Conservation (phyloP, 2,329 filamentous ascomycete species). For the Chaetomiaceae sp. region DNA sequence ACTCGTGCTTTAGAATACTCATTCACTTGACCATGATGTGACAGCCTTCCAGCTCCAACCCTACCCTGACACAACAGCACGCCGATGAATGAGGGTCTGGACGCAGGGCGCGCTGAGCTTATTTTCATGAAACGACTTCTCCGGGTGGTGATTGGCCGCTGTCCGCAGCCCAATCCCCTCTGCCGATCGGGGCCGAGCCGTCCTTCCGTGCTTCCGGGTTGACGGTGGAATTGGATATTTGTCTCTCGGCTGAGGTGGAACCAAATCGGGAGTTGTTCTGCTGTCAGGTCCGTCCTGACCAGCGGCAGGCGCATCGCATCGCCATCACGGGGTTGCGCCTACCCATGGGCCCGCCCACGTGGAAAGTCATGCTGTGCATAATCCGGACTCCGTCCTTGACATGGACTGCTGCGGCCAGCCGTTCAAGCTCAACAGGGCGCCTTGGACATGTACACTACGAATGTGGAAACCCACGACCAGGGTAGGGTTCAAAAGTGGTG, state of each 20-base stretch:
- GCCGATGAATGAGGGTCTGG: too few species aligned
- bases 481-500: slow-evolving; percentile 14
- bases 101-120: too few species aligned
- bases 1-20: too few species aligned
- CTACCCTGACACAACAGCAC: too few species aligned
- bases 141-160: slow-evolving; percentile 1
- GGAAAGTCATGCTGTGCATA: too few species aligned
- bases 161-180: neutral
- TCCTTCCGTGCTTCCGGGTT: slow-evolving; percentile 1
- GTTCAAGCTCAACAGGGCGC: too few species aligned
- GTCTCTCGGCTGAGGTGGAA: neutral
- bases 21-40: too few species aligned
- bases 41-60: too few species aligned
- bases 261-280: slow-evolving; percentile 1
- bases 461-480: too few species aligned
- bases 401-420: too few species aligned
- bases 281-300: neutral
- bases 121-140: neutral
- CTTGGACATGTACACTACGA: too few species aligned
- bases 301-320: neutral
- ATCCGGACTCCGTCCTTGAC: too few species aligned
- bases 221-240: neutral
- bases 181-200: slow-evolving; percentile 12
- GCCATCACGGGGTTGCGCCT: neutral
- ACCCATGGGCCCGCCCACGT: neutral